Base-by-base conservation (phyloP, 2,329 filamentous ascomycete genomes). In the Rutstroemia sydowiana region DNA sequence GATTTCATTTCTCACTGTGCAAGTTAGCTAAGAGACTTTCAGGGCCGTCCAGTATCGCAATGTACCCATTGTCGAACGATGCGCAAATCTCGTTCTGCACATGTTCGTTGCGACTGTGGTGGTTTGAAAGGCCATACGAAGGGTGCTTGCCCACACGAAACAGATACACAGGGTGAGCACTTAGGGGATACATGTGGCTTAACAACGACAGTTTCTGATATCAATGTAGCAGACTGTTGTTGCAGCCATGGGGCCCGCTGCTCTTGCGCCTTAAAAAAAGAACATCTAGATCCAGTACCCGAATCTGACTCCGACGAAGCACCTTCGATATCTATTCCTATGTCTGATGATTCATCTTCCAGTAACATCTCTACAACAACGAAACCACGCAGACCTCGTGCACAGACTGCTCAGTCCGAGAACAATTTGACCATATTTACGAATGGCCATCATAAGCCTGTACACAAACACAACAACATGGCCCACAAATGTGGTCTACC, bases 41-140 rank as follows among this genome's bases (percentile, higher is more conserved):
- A 66, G 76, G 92, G 92, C 66, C 87, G 92, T 57, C 93, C 93
- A 57, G 90, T 97, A 63, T 95, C 93, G 64, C 93, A 98, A 84
- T 98, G 93, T 73, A 82, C 89, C 62, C 93, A 98, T 74, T 98
- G 93, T 74, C 92, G 93, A 69, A 82, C 87, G 61, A 86, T 95
- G 77, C 91, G 93, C 74, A 97, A 97, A 78, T 92, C 89, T 70
- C 88, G 93, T 64, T 85, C 91, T 54, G 88, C 92, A 59, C 93
- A 97, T 71, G 82, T 93, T 66, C 95, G 93, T 71, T 98, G 93
- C 73, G 91, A 97, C 71, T 98, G 93, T 71, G 91, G 89, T 69
- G 89, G 89, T 68, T 64, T 95, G 71, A 96, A 95, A 78, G 82
- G 84, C 57, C 85, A 86, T 74, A 81, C 81, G 8, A 68, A 68